phyloP scores from a whole-genome alignment of 306 rosid species.

The Vachellia collinsii region DNA sequence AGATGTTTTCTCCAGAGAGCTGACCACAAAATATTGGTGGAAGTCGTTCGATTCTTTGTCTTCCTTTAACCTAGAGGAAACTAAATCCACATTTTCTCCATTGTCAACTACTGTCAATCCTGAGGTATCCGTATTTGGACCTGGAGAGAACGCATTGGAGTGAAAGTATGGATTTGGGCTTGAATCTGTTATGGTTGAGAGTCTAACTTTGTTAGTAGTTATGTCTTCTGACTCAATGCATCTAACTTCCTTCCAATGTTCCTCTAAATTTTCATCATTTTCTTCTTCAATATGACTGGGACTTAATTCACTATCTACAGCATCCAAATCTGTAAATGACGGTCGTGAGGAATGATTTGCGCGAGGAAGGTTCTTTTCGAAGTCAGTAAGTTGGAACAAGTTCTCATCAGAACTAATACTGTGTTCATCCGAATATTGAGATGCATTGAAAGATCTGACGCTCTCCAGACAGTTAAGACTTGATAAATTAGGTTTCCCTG shows the following conservation, averaged over 20 bases:
- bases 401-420: conserved; percentile 73
- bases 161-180: conserved; percentile 49
- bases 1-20: conserved; percentile 53
- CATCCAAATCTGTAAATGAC: conserved; percentile 43
- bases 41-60: conserved; percentile 40
- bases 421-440: conserved; percentile 75
- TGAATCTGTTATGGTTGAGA: conserved; percentile 46
- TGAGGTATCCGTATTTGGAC: conserved; percentile 47
- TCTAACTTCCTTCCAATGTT: conserved; percentile 74
- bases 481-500: conserved; percentile 41
- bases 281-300: conserved; percentile 57
- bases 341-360: conserved; percentile 49
- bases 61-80: conserved; percentile 50
- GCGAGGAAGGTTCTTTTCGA: conserved; percentile 55
- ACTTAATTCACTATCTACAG: conserved; percentile 42
- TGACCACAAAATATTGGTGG: conserved; percentile 45
- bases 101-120: conserved; percentile 48
- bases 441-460: conserved; percentile 69
- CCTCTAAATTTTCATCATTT: conserved; percentile 52
- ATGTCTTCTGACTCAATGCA: conserved; percentile 74
- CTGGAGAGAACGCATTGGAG: conserved; percentile 59
- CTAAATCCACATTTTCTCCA: conserved; percentile 42
- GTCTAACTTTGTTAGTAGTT: conserved; percentile 40
- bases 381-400: conserved; percentile 65
- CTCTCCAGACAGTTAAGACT: conserved; percentile 46